These are phyloP conservation scores for Echium plantagineum DNA, from an alignment of 257 asterid species.

Conservation along the genomic window DNA sequence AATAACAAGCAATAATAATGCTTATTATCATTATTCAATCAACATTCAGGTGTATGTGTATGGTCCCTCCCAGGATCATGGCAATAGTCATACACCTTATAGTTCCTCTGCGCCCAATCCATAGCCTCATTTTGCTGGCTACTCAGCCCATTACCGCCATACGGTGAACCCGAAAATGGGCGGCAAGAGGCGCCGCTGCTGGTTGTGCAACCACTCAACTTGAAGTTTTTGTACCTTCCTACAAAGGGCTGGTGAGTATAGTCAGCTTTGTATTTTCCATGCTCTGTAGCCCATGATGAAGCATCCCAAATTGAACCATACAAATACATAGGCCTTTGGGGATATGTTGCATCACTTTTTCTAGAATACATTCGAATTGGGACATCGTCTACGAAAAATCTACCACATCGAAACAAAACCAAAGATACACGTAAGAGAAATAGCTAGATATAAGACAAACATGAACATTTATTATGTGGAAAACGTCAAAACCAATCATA, in stretches of 20 bases:
- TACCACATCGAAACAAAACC: conserved; percentile 17
- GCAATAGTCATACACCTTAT: conserved; percentile 69
- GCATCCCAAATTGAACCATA: conserved; percentile 94
- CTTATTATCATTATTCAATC: background rate
- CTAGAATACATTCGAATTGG: conserved; percentile 68
- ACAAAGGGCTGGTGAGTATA: conserved; percentile 65
- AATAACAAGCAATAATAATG: background rate
- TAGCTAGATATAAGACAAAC: background rate
- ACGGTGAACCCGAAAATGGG: conserved; percentile 32
- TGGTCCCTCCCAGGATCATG: conserved; percentile 45
- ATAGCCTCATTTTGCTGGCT: conserved; percentile 47
- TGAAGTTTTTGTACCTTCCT: conserved; percentile 54
- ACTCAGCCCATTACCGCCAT: conserved; percentile 46
- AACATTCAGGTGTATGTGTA: conserved; percentile 63
- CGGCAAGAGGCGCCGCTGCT: conserved; percentile 26
- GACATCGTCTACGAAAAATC: conserved; percentile 80
- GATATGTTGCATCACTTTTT: conserved; percentile 67
- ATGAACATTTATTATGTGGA: too few species aligned
- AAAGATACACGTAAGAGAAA: background rate
- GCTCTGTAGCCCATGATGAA: conserved; percentile 84
- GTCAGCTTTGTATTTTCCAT: conserved; percentile 67
- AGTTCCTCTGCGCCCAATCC: conserved; percentile 51
- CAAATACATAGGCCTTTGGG: conserved; percentile 54
- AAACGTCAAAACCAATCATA: too few species aligned
- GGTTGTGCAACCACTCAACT: conserved; percentile 40